Conservation (phyloP, 164 flowering plant genomes). For the Vitis rupestris region DNA sequence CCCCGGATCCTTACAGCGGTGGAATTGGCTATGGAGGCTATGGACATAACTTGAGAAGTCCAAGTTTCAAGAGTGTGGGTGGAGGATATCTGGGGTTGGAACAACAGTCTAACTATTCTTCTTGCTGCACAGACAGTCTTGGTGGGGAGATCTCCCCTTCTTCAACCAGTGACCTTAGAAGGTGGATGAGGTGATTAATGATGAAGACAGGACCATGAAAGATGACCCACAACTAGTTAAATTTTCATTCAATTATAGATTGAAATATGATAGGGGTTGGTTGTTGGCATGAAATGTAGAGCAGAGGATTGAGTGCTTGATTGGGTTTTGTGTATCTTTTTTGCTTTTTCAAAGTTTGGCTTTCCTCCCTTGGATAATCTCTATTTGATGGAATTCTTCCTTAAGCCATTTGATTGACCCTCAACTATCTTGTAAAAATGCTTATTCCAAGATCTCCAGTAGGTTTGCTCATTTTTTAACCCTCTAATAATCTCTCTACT, state of each 20-base stretch:
- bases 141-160: conserved; percentile 64
- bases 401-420: too few relatives aligned
- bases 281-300: too few relatives aligned
- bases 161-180: conserved; percentile 51
- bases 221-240: neutral
- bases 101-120: conserved; percentile 53
- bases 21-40: conserved; percentile 22
- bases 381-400: too few relatives aligned
- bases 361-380: too few relatives aligned
- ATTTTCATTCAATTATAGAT: neutral
- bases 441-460: too few relatives aligned
- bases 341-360: too few relatives aligned
- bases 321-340: too few relatives aligned
- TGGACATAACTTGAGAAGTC: conserved; percentile 44
- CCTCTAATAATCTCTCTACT: too few relatives aligned
- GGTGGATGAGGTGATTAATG: conserved; percentile 50
- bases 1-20: conserved; percentile 30
- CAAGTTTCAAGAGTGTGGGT: conserved; percentile 54
- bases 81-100: conserved; percentile 38
- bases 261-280: too few relatives aligned
- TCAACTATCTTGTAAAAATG: too few relatives aligned
- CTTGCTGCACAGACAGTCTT: conserved; percentile 53
- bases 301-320: too few relatives aligned
- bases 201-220: neutral
- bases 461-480: too few relatives aligned